Base-by-base conservation (phyloP, 805 yeast species). In the Candida jianshihensis region DNA sequence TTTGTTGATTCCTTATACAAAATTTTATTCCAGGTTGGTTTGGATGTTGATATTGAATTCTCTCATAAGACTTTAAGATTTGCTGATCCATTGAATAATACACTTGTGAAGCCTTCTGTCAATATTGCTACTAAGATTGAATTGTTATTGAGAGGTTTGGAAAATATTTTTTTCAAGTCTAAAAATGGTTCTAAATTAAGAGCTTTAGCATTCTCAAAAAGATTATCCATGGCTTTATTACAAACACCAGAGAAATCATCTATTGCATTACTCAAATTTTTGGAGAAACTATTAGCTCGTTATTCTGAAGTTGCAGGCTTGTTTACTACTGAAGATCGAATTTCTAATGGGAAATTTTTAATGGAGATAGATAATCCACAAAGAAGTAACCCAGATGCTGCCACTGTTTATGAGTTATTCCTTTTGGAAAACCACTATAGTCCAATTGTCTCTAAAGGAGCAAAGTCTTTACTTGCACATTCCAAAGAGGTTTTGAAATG, bases 81-180 rank as follows among this genome's bases (percentile, higher is more conserved):
- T 34, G 78, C 84, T 9, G 96, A 89, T 59, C 95, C 95, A 8
- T 61, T 81, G 25, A 59, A 70, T 9, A 60, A 62, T 11, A 57
- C 62, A 33, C 44, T 64, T 22, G 60, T 61, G 27, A 77, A 75
- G 48, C 88, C 90, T 4, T 69, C 85, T 1, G 95, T 88, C 28
- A 86, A 87, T 54, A 81, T 88, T 3, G 76, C 95, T 1, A 89
- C 97, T 6, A 88, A 86, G 48, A 81, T 94, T 15, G 97, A 92
- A 56, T 63, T 92, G 51, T 61, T 88, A 16, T 65, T 90, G 36
- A 71, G 81, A 42, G 78, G 89, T 29, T 65, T 90, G 28, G 96
- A 90, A 54, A 75, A 76, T 36, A 72, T 89, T 19, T 92, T 92
- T 49, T 84, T 87, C 67, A 74, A 78, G 44, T 74, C 86, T 5